Base-by-base conservation (phyloP, 257 asterid species). In the Scutellaria galericulata region DNA sequence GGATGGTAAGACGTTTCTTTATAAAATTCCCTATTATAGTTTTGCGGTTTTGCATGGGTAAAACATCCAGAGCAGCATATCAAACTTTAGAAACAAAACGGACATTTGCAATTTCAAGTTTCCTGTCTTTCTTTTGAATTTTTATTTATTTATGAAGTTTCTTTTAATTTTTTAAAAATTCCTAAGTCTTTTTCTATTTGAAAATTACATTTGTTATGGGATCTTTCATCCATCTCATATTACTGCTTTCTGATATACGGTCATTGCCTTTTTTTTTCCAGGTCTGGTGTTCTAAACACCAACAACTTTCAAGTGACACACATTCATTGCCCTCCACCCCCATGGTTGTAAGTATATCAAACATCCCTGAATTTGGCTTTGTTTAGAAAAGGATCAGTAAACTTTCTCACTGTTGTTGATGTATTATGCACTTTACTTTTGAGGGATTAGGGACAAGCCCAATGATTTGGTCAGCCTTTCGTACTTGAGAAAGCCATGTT, bases 251-350 rank as follows among this genome's bases (percentile, higher is more conserved):
- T 68, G 58, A 42, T n/a, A 59, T 37, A 53, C 50, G 59, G 46
- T 54, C 7, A 48, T 64, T 39, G 15, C 5, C 37, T 77, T n/a
- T 71, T 24, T n/a, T 71, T 24, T 39, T 75, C 64, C 82, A 91
- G 99, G 99, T 91, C 99, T 40, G 99, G 99, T 68, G 95, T 94
- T 73, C 78, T 89, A 67, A 89, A 94, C 83, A 82, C 85, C 68
- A 74, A 86, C 77, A 88, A 83, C 76, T 78, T 82, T 79, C 90
- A 78, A 81, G 97, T 94, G 81, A 91, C 99, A 7, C 99, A 94
- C 77, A 81, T 91, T 68, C 98, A 94, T 86, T 91, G 97, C 71
- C 99, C 99, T 69, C 97, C 98, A 66, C 97, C 97, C 50, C 77
- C 92, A 11, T 91, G 96, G 97, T 75, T 89, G 97, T 92, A 81